Base-by-base conservation (phyloP, 345 rosid species). In the Sisymbrium irio region DNA sequence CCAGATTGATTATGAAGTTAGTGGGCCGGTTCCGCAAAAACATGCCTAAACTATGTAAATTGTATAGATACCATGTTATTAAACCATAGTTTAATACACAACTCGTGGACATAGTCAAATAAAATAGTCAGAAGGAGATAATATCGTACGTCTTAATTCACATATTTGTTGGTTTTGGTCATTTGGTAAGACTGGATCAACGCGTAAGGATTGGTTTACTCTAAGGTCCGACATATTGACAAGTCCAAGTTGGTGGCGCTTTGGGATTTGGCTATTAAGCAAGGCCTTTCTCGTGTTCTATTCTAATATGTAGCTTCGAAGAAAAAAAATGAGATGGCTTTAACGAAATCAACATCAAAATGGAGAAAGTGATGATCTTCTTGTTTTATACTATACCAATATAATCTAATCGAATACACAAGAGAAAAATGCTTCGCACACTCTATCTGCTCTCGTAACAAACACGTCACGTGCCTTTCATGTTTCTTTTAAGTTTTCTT, bases 21-120 rank as follows among this genome's bases (percentile, higher is more conserved):
- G 69, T 65, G 69, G 69, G 57, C 5, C 69, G 44, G 57, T 47
- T 65, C 69, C 45, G 19, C 33, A 7, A 65, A 42, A 32, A 2
- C 32, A 47, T 65, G 57, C 54, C 3, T 45, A 47, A 17, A 28
- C 11, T 30, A 63, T 44, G 54, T 28, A 30, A 63, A 9, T 62
- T 63, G 17, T 63, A 28, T 17, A 11, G 7, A 18, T 27, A 27
- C 0, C 28, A 27, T 27, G 28, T 27, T 27, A 1, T 7, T 6
- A 45, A 7, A 45, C 17, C 22, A 17, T 45, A 45, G 9, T 15
- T 15, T 28, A 28, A 28, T 63, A 44, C 17, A 44, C 28, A 44
- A 28, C 45, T 63, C 25, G 15, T 63, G 27, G 40, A 17, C 39
- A 15, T 62, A 27, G 9, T 62, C 33, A 62, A 41, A 25, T 62